Base-by-base conservation (phyloP, 140 eudicot genomes). In the Anethum foeniculum region DNA sequence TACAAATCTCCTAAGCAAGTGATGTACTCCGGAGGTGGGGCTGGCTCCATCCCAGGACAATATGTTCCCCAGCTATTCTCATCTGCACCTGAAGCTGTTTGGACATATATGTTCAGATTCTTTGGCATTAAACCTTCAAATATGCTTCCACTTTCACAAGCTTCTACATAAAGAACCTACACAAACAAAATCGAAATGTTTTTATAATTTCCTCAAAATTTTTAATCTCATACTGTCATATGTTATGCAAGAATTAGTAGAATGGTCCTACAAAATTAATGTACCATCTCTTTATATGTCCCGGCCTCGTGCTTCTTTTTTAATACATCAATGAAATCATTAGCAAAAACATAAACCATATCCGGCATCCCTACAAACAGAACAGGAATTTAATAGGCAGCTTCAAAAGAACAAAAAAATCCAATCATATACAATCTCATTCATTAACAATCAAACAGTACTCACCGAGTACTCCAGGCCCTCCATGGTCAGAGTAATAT, bases 61-160 rank as follows among this genome's bases (percentile, higher is more conserved):
- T 94, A 94, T 2, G 95, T 88, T 74, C 92, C 97, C 85, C 88
- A 94, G 76, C 99, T 94, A 81, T 86, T 90, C 85, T 94, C 99
- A 32, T 85, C 87, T 13, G 96, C 92, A 39, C 85, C 85, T 0
- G 99, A 90, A 71, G 99, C 97, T 0, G 97, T 94, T 15, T 90
- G 88, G 41, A 91, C 96, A 32, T 94, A 94, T 21, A 94, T 82
- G 72, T 88, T 83, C 30, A 94, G 71, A 76, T 94, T 86, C 71
- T 89, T 89, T 0, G 99, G 97, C 88, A 94, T 82, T 90, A 94
- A 75, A 23, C 99, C 99, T 85, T 90, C 93, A 12, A 94, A 94
- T 6, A 94, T 79, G 80, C 98, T 94, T 64, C 97, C 98, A 84
- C 97, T 92, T 80, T 94, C 98, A 79, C 99, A 94, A 54, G 99